These are phyloP conservation scores for Senna siamea DNA, from an alignment of 306 rosid genomes.

Conservation along the genomic window DNA sequence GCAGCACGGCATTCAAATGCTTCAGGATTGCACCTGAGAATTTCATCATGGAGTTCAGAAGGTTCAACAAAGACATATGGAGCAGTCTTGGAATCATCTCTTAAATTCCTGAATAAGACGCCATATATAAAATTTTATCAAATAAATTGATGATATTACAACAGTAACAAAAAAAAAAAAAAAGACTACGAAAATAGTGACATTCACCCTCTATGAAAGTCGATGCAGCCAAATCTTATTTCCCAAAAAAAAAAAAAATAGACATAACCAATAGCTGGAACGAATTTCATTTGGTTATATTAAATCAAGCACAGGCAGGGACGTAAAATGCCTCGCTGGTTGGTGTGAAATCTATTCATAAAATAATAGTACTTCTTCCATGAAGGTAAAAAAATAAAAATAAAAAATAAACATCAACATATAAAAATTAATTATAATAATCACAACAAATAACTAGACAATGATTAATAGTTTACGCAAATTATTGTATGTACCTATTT, in stretches of 20 bases:
- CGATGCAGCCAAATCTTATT: not conserved
- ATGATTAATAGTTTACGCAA: not conserved
- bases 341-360: not conserved
- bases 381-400: not conserved
- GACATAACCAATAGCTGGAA: not conserved
- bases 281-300: conserved; percentile 1
- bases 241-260: not conserved
- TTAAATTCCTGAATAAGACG: conserved; percentile 67
- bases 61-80: conserved; percentile 53
- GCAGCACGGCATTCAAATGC: conserved; percentile 71
- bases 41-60: conserved; percentile 75
- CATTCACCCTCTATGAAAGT: not conserved
- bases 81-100: conserved; percentile 63
- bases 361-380: conserved; percentile 15
- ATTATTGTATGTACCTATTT: not conserved
- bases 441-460: not conserved
- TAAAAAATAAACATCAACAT: too few species aligned
- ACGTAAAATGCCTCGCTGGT: not conserved
- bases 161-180: conserved; percentile 22
- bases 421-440: not conserved
- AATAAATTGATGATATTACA: conserved; percentile 7
- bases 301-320: conserved; percentile 10
- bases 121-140: conserved; percentile 24
- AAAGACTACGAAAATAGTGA: not conserved
- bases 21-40: conserved; percentile 74